Evolutionary conservation across 1,284 basidiomycete species (phyloP), one percentile per base, ranked within the genome.

Genomic region (Rhodotorula sp.): DNA sequence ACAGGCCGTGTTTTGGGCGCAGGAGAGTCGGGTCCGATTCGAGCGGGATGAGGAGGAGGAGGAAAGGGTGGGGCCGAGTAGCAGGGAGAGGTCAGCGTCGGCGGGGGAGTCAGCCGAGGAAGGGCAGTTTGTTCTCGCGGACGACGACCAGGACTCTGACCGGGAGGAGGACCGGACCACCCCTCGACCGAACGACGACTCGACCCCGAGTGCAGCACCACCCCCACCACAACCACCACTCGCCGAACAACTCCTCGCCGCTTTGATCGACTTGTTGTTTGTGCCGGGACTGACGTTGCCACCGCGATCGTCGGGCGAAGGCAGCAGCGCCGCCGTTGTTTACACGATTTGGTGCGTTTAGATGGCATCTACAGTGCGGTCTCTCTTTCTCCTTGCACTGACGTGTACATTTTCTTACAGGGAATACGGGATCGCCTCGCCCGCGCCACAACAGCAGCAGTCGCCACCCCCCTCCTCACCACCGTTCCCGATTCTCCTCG

Each of bases 241-340:
- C 2, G 90, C 88, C 2, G 91, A 94, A 79, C 85, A 87, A 72
- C 83, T 96, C 39, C 90, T 95, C 77, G 87, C 85, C 76, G 88
- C 88, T 72, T 83, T 91, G 12, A 86, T 93, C 71, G 93, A 96
- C 80, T 84, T 96, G 43, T 81, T 95, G 52, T 97, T 95, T 81
- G 93, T 91, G 79, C 94, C 91, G 77, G 92, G 91, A 18, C 95
- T 96, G 80, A 95, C 91, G 1, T 83, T 96, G 78, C 79, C 87
- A 26, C 29, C 29, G 29, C 39, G 6, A 6, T 43, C 14, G 29
- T 46, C 31, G 20, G 31, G n/a, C 34, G 31, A 34, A 23, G 12
- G 23, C 31, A 15, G 21, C 10, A 2, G 89, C 78, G 93, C 66
- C 80, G 93, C 94, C 82, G 90, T 96, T 70, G 91, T 92, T 80